These are phyloP conservation scores for Trifolium subterraneum DNA, from an alignment of 306 rosid species.

Conservation along the genomic window DNA sequence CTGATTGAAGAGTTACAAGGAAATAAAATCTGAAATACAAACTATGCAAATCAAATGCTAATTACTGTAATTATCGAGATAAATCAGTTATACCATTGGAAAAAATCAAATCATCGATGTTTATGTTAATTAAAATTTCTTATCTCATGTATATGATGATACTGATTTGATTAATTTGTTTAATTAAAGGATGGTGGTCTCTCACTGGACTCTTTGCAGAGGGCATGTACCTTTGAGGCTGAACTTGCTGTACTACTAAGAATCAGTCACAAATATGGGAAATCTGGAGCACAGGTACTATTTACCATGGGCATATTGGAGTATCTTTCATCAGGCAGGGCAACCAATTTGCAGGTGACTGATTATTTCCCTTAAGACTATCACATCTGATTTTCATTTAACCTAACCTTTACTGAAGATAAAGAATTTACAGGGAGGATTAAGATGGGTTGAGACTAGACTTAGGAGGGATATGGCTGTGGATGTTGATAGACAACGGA, in stretches of 20 bases:
- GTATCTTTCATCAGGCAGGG: constrained; percentile 83
- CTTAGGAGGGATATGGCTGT: constrained; percentile 62
- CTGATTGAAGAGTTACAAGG: constrained; percentile 1
- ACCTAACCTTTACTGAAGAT: constrained; percentile 34
- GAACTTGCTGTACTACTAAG: constrained; percentile 83
- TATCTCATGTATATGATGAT: constrained; percentile 10
- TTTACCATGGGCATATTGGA: constrained; percentile 85
- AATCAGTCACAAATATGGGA: constrained; percentile 87
- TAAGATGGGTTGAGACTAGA: constrained; percentile 71
- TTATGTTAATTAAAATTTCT: not conserved
- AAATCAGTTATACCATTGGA: too few species aligned
- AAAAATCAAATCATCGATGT: too few species aligned
- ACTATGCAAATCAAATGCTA: not conserved
- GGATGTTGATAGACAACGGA: constrained; percentile 74
- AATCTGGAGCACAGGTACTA: constrained; percentile 89
- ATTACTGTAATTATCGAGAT: not conserved
- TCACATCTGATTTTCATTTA: constrained; percentile 20
- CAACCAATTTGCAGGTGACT: constrained; percentile 65
- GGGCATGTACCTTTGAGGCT: constrained; percentile 87
- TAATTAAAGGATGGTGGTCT: constrained; percentile 75
- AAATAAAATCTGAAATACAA: not conserved
- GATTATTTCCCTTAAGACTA: constrained; percentile 24
- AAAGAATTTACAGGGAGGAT: constrained; percentile 65
- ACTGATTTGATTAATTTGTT: constrained; percentile 15
- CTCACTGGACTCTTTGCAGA: constrained; percentile 79